These are phyloP conservation scores for Lachnellula arida DNA, from an alignment of 2,329 filamentous ascomycete species.

Conservation along the genomic window DNA sequence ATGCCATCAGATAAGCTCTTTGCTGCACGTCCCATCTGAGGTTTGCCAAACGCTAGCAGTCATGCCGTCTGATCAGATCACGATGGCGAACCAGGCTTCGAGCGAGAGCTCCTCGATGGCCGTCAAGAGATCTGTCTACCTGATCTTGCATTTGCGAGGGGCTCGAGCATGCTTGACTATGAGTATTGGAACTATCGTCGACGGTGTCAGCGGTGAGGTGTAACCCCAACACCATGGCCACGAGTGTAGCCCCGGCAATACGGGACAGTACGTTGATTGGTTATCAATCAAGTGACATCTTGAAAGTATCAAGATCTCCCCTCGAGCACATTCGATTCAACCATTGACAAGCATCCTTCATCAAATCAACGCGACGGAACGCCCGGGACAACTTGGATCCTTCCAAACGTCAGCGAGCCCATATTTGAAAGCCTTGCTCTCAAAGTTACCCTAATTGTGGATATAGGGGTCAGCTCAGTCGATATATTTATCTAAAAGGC, in stretches of 20 bases:
- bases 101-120: not conserved
- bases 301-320: not conserved
- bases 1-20: conserved; percentile 1
- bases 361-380: too few species aligned
- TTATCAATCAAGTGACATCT: not conserved
- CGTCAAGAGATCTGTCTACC: not conserved
- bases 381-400: too few species aligned
- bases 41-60: not conserved
- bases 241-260: not conserved
- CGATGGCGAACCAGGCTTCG: not conserved
- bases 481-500: not conserved
- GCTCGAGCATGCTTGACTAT: not conserved
- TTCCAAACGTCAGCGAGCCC: too few species aligned
- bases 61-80: not conserved
- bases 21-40: not conserved
- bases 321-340: too few species aligned
- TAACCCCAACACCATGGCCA: not conserved
- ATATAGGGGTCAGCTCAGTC: not conserved
- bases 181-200: not conserved
- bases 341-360: too few species aligned
- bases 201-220: not conserved
- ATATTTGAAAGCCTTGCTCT: not conserved
- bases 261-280: not conserved
- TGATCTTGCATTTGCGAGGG: not conserved
- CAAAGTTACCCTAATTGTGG: not conserved